Base-by-base conservation (phyloP, 306 rosid genomes). In the Luffa acutangula region DNA sequence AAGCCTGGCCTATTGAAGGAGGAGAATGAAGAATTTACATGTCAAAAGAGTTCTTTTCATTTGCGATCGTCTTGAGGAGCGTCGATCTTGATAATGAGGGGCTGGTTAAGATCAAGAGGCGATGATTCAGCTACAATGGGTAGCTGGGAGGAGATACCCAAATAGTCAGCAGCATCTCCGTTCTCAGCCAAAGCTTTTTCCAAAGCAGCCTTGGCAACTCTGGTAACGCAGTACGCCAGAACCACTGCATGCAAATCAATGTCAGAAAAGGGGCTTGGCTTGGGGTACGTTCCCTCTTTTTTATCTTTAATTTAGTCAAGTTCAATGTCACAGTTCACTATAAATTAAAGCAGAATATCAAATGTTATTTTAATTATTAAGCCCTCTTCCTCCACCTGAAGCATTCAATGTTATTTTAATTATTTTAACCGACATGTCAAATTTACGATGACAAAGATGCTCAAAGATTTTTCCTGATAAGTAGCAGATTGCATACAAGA, bases 1-100 rank as follows among this genome's bases (percentile, higher is more conserved):
- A 75, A 75, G 48, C 78, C 63, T 52, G 78, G 78, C 13, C 63
- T 75, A 52, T 52, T 75, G 39, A 77, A 82, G 65, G 64, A 79
- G 71, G 45, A 45, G 76, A 70, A 70, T 45, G 37, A 86, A 86
- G 88, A 87, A 91, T 93, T 84, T 90, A 90, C 95, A 88, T 10
- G 69, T n/a, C n/a, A 6, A 62, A 42, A 10, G 53, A 60, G 52
- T 20, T 74, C 18, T 53, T 74, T 36, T 85, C 58, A 75, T 75
- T 52, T 49, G 18, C 15, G 41, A 17, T 83, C 83, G 76, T 84
- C 84, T 64, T 79, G 80, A 46, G 86, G 72, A 48, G 80, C 78
- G 63, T 88, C 88, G 76, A 81, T 87, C 88, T 88, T 90, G 87
- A 95, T 85, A 72, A 92, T 80, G 79, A 94, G 97, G 59, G 98